These are phyloP conservation scores for Herpetospermum pedunculosum DNA, from an alignment of 306 rosid genomes.

Conservation along the genomic window DNA sequence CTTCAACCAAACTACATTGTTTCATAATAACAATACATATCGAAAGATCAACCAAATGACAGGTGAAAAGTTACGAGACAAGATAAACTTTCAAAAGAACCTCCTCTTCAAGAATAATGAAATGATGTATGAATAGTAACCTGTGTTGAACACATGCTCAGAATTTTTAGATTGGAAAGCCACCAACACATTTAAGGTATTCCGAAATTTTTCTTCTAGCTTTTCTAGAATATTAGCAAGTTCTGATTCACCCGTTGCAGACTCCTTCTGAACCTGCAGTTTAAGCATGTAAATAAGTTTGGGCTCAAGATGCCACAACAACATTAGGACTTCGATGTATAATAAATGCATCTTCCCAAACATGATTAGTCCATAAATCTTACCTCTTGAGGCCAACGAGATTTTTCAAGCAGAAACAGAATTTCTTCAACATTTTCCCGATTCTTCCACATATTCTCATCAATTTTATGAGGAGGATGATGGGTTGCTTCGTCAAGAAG, in stretches of 20 bases:
- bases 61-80: background rate
- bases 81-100: background rate
- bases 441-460: conserved; percentile 98
- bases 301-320: background rate
- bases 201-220: conserved; percentile 42
- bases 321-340: background rate
- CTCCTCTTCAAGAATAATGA: background rate
- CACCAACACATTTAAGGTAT: conserved; percentile 43
- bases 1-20: background rate
- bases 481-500: conserved; percentile 41
- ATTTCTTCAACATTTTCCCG: conserved; percentile 83
- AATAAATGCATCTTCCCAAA: background rate
- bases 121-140: conserved; percentile 19
- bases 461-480: conserved; percentile 82
- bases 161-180: conserved; percentile 75
- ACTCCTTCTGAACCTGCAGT: conserved; percentile 59
- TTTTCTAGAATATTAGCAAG: conserved; percentile 25
- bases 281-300: conserved; percentile 12
- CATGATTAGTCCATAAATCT: conserved; percentile 11
- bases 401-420: conserved; percentile 48
- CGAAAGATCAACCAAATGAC: background rate
- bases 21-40: background rate
- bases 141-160: conserved; percentile 79
- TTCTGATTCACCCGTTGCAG: conserved; percentile 36
- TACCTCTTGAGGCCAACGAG: conserved; percentile 69